These are phyloP conservation scores for Penicillium malachiteum DNA, from an alignment of 495 filamentous ascomycete genomes.

Conservation along the genomic window DNA sequence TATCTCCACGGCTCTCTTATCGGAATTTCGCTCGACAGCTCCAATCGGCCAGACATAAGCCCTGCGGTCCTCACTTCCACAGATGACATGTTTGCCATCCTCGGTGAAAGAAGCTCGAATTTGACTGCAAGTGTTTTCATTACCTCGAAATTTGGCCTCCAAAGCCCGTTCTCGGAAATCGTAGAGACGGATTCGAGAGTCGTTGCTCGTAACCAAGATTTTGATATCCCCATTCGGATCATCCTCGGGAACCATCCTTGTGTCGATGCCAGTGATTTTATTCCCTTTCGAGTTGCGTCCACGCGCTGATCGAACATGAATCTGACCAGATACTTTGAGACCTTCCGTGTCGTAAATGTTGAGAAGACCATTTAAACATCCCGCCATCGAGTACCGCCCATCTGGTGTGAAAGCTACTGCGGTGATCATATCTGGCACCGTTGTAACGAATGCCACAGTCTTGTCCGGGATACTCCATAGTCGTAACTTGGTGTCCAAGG, in stretches of 20 bases:
- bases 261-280: conserved; percentile 94
- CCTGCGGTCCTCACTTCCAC: conserved; percentile 87
- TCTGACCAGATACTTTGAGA: conserved; percentile 75
- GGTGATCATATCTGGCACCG: conserved; percentile 85
- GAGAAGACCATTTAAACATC: conserved; percentile 80
- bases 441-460: conserved; percentile 81
- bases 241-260: conserved; percentile 60
- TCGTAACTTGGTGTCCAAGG: conserved; percentile 85
- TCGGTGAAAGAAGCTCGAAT: conserved; percentile 89
- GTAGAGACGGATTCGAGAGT: conserved; percentile 91
- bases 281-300: conserved; percentile 94
- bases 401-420: conserved; percentile 93
- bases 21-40: conserved; percentile 62
- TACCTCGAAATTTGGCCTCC: conserved; percentile 88
- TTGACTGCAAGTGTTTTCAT: conserved; percentile 89
- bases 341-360: conserved; percentile 96
- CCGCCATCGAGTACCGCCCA: conserved; percentile 85
- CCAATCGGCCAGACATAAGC: conserved; percentile 84
- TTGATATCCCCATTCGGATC: conserved; percentile 73
- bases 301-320: conserved; percentile 85
- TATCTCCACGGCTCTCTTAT: conserved; percentile 77
- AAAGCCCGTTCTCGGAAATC: conserved; percentile 78
- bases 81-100: conserved; percentile 83
- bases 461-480: conserved; percentile 99
- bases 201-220: conserved; percentile 89